Evolutionary conservation across 2,329 filamentous ascomycete genomes (phyloP).

Genomic region (Pseudogymnoascus sp.): DNA sequence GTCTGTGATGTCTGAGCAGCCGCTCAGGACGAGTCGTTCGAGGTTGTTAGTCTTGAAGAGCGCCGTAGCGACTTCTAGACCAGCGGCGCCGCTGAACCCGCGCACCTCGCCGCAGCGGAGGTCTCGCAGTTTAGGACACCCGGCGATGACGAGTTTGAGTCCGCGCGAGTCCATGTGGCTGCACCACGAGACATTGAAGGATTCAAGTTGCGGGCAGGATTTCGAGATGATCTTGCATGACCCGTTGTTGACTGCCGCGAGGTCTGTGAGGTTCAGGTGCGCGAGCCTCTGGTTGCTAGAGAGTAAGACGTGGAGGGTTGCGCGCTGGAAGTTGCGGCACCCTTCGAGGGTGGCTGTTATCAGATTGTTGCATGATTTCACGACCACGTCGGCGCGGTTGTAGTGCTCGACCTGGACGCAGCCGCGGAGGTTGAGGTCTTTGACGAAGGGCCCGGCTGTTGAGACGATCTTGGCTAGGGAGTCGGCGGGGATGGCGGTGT

Average conservation of each 20-base stretch:
- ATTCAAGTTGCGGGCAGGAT: conserved; percentile 72
- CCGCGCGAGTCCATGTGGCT: conserved; percentile 72
- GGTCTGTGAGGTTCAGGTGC: conserved; percentile 78
- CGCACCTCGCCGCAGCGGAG: conserved; percentile 72
- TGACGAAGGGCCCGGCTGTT: conserved; percentile 79
- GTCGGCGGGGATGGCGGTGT: conserved; percentile 74
- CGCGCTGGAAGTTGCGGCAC: conserved; percentile 71
- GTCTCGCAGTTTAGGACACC: conserved; percentile 66
- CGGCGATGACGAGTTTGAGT: conserved; percentile 61
- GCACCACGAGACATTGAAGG: conserved; percentile 90
- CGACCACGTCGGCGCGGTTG: conserved; percentile 66
- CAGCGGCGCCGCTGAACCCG: conserved; percentile 54
- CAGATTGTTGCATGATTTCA: conserved; percentile 78
- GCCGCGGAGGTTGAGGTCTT: conserved; percentile 80
- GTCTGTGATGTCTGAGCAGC: conserved; percentile 71
- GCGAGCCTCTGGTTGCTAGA: conserved; percentile 65
- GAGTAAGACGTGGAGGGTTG: conserved; percentile 69
- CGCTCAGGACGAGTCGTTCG: conserved; percentile 71
- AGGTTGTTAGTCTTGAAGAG: conserved; percentile 75
- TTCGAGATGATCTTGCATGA: conserved; percentile 80
- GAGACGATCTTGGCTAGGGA: conserved; percentile 79
- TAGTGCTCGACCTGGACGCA: conserved; percentile 83
- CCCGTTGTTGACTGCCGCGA: conserved; percentile 70
- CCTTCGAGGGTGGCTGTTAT: conserved; percentile 83
- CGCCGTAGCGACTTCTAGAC: conserved; percentile 59